These are phyloP conservation scores for Perkinsus marinus DNA, from an alignment of 169 alveolate genomes.

Conservation along the genomic window DNA sequence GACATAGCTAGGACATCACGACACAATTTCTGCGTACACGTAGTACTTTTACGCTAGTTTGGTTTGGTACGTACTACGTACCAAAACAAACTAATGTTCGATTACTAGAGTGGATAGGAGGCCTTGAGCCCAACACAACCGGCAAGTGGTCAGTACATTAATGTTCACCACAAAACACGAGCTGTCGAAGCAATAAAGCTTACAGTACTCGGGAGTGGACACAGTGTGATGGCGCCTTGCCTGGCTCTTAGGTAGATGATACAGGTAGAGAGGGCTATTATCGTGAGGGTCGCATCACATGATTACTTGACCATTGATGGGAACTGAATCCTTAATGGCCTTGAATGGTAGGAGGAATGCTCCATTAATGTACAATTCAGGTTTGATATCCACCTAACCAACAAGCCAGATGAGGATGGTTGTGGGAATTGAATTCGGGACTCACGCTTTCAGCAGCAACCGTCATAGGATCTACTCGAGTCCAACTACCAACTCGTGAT, in stretches of 20 bases:
- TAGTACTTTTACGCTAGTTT: not conserved
- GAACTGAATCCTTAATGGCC: conserved; percentile 30
- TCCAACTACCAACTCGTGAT: conserved; percentile 81
- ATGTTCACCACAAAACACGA: not conserved
- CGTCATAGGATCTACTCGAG: not conserved
- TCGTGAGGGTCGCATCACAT: no score
- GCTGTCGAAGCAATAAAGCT: not conserved
- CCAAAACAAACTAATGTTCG: no score
- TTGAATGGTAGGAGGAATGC: conserved; percentile 78
- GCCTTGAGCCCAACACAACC: not conserved
- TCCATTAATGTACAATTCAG: conserved; percentile 70
- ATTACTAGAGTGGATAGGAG: no score
- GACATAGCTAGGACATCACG: not conserved
- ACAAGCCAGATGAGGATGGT: not conserved
- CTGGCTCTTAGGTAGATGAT: no score
- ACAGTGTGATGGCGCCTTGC: no score
- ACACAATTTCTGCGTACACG: not conserved
- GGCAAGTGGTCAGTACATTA: not conserved
- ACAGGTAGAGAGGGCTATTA: not conserved
- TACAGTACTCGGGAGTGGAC: not conserved
- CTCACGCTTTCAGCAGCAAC: not conserved
- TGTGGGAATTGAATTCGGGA: not conserved
- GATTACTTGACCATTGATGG: conserved; percentile 7
- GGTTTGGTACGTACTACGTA: no score
- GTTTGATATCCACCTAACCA: conserved; percentile 62